These are phyloP conservation scores for Hysterangium stoloniferum DNA, from an alignment of 768 basidiomycete genomes.

Conservation along the genomic window DNA sequence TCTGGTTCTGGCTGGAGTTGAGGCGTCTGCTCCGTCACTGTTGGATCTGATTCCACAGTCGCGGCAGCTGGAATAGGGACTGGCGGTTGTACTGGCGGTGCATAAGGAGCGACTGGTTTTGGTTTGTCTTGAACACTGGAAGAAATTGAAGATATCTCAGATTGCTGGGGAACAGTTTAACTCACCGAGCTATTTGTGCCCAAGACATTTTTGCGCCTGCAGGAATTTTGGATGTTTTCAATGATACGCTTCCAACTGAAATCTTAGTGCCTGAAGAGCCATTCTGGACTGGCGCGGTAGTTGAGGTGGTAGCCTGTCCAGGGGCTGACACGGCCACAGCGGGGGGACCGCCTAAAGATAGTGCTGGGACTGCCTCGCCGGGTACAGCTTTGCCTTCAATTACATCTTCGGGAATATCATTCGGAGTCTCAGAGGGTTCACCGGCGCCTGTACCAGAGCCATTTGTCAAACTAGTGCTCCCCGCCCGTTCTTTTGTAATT, in stretches of 20 bases:
- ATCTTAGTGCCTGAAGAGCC: neutral
- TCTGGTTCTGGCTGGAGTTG: constrained; percentile 12
- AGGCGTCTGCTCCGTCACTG: constrained; percentile 15
- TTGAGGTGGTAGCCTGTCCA: neutral
- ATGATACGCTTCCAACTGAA: neutral
- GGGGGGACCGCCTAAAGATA: neutral
- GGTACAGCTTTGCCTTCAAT: neutral
- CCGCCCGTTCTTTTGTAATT: neutral
- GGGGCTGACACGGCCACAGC: neutral
- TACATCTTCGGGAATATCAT: neutral
- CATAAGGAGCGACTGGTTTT: constrained; percentile 28
- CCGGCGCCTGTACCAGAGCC: neutral
- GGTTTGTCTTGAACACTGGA: constrained; percentile 20
- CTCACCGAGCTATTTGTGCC: constrained; percentile 77
- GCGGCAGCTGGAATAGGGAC: constrained; percentile 18
- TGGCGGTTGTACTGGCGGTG: constrained; percentile 19
- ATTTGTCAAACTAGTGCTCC: neutral
- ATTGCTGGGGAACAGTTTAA: constrained; percentile 7
- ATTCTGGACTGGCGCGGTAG: neutral
- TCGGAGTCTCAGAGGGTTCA: neutral
- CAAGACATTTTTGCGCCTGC: constrained; percentile 75
- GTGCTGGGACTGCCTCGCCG: neutral
- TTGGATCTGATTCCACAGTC: constrained; percentile 21
- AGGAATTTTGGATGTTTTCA: constrained; percentile 26
- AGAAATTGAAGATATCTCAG: neutral